These are phyloP conservation scores for Poa pratensis DNA, from an alignment of 176 grass and related monocot genomes.

Conservation along the genomic window DNA sequence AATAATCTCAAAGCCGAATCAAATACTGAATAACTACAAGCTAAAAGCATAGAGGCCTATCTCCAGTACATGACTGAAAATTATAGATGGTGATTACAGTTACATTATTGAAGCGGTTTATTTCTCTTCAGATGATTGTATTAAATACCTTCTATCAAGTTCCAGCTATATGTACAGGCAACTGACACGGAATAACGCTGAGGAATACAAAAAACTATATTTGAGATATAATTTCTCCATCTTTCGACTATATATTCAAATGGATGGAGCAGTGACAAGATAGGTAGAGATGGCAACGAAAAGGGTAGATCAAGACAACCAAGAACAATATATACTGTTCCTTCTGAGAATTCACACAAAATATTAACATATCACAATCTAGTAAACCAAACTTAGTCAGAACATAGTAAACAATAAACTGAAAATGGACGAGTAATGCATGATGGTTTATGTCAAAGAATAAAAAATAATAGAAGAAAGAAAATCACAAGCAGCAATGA, in stretches of 20 bases:
- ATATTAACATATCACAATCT: constrained; percentile 2
- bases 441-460: constrained; percentile 30
- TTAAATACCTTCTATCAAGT: neutral
- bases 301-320: constrained; percentile 11
- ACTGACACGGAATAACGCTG: neutral
- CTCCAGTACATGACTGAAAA: neutral
- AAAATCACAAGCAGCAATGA: neutral
- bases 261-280: constrained; percentile 9
- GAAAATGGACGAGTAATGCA: neutral
- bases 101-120: neutral
- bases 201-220: neutral
- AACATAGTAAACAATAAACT: constrained; percentile 24
- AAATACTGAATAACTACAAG: neutral
- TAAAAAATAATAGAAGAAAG: constrained; percentile 25
- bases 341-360: neutral
- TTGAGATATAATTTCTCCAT: constrained; percentile 28
- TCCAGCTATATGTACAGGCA: neutral
- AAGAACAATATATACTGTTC: constrained; percentile 8
- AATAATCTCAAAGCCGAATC: neutral
- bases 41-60: neutral
- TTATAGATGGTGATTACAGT: neutral
- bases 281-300: neutral
- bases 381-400: constrained; percentile 14
- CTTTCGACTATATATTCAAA: constrained; percentile 8
- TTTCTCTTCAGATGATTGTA: neutral